Conservation (phyloP, 2,329 filamentous ascomycete genomes). For the Fusarium beomiforme region DNA sequence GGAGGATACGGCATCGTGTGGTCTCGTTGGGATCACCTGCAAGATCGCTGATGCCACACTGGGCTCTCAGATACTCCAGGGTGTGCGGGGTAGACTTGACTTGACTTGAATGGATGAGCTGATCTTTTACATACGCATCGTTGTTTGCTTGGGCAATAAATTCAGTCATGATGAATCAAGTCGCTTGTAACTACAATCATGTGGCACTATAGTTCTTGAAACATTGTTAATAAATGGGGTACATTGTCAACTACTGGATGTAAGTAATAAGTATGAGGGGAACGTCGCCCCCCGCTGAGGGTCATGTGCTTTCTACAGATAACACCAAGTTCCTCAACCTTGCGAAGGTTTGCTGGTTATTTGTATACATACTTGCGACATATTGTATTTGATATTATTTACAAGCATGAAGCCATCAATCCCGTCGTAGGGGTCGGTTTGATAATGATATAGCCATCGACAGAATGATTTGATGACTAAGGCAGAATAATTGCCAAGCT, state of each 20-base stretch:
- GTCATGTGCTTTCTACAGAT: neutral
- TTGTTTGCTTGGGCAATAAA: conserved; percentile 9
- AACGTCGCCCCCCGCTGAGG: neutral
- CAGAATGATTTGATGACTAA: neutral
- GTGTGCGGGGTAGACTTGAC: conserved; percentile 27
- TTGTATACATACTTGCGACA: neutral
- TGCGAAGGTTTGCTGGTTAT: neutral
- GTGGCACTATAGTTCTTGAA: conserved; percentile 3
- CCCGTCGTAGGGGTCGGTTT: neutral
- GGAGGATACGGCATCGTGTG: conserved; percentile 12
- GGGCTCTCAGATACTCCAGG: conserved; percentile 1
- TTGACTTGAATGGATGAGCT: conserved; percentile 5
- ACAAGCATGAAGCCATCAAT: neutral
- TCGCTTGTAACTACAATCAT: neutral
- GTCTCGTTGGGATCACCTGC: conserved; percentile 22
- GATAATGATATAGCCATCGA: neutral
- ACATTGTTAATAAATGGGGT: neutral
- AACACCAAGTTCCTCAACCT: neutral
- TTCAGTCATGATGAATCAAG: conserved; percentile 5
- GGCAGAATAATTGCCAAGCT: neutral
- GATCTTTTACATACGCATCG: conserved; percentile 5
- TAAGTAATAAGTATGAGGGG: neutral
- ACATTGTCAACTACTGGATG: neutral
- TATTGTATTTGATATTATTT: neutral
- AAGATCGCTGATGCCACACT: conserved; percentile 25